Evolutionary conservation across 2,329 filamentous ascomycete species (phyloP), one percentile per base, ranked within the genome.

Genomic region (Chalara sp.): DNA sequence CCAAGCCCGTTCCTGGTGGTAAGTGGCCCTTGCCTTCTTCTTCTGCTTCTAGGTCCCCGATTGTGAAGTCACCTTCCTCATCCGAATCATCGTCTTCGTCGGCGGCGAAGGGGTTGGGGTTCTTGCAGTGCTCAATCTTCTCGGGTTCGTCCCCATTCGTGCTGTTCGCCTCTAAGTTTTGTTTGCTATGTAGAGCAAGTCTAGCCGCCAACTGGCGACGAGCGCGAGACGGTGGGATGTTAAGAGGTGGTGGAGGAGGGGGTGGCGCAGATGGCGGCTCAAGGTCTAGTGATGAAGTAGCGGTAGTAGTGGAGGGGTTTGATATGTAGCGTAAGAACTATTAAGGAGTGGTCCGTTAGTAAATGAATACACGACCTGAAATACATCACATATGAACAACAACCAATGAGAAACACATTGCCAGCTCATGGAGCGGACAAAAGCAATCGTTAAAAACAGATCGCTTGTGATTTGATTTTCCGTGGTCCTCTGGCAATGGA

Each of bases 151-250:
- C 47, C 31, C 33, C 51, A 42, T 58, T 58, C 4, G 47, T 31
- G 4, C 42, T 33, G 32, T 44, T 47, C 7, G 41, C 44, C 32
- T 58, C 54, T 2, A 52, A 44, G 28, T 62, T 63, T 57, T 81
- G 80, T 67, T 88, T 85, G 58, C 83, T 81, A 58, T 89, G 86
- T 69, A 86, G 80, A 2, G 88, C 81, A 62, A 97, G 76, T 10
- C 91, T 83, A 10, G 88, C 87, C n/a, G 90, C 91, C n/a, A 97
- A 79, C 67, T 95, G 89, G 50, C 89, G 78, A 47, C 92, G 83
- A 6, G 92, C 92, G 48, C 92, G 83, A 6, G 89, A 95, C 2
- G 92, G 91, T 1, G 87, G 84, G 35, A 92, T 83, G 66, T 92
- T 93, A 62, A 96, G 75, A 10, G 90, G 89, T 32, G 87, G 84